Percentiles rank a stretch among this genome's conserved stretches.
Evolutionary conservation across 2,329 filamentous ascomycete genomes (phyloP).

Genomic region (Penicillium sp.): DNA sequence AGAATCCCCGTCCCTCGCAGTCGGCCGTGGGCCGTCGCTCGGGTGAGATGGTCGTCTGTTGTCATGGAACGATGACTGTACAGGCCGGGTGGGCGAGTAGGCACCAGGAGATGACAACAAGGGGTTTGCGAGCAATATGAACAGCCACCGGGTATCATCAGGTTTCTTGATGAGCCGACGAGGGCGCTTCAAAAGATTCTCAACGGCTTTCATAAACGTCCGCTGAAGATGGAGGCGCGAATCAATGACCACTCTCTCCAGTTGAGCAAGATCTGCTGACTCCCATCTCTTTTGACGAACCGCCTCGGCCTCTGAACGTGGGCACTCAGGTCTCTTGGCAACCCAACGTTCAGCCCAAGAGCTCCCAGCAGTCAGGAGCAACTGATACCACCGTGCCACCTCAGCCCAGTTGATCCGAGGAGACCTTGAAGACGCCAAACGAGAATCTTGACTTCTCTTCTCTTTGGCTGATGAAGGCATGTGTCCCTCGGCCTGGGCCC

Average conservation of each 20-base stretch:
- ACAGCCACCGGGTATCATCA: constrained; percentile 73
- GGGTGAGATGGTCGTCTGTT: constrained; percentile 36
- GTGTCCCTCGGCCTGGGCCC: constrained; percentile 42
- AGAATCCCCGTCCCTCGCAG: constrained; percentile 22
- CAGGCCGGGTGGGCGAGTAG: constrained; percentile 20
- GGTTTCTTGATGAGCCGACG: constrained; percentile 69
- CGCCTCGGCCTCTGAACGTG: constrained; percentile 27
- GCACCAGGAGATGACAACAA: constrained; percentile 60
- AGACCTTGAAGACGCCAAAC: constrained; percentile 59
- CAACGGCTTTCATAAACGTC: constrained; percentile 74
- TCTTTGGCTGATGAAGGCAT: constrained; percentile 40
- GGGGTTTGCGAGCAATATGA: constrained; percentile 80
- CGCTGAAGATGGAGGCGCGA: constrained; percentile 72
- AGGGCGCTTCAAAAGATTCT: constrained; percentile 78
- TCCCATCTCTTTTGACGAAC: constrained; percentile 38
- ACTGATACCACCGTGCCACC: constrained; percentile 73
- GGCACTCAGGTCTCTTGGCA: constrained; percentile 50
- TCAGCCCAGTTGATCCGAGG: constrained; percentile 76
- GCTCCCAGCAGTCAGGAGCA: constrained; percentile 68
- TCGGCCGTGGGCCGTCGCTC: constrained; percentile 26
- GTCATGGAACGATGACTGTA: constrained; percentile 27
- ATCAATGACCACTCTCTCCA: constrained; percentile 59
- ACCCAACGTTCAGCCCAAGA: constrained; percentile 67
- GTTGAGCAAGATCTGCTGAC: constrained; percentile 49
- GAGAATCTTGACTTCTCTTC: constrained; percentile 33